Evolutionary conservation across 768 basidiomycete genomes (phyloP).

Genomic region (Pleurotus pulmonarius): DNA sequence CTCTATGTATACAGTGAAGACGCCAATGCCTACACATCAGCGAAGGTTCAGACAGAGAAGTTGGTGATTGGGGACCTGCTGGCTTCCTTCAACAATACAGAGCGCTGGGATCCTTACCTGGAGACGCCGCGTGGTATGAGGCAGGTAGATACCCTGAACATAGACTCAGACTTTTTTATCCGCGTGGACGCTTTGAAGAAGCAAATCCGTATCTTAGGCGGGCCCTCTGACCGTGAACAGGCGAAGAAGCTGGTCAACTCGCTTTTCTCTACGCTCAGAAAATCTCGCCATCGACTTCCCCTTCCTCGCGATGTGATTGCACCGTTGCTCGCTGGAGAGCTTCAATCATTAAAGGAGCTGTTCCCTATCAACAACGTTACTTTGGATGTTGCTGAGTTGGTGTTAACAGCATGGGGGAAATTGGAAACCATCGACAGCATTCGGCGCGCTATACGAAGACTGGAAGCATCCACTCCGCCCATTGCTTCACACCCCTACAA

Average conservation of each 20-base stretch:
- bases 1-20: conserved; percentile 38
- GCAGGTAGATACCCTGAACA: conserved; percentile 32
- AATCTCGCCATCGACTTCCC: background rate
- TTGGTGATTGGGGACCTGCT: conserved; percentile 34
- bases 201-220: conserved; percentile 38
- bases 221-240: conserved; percentile 20
- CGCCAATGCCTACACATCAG: conserved; percentile 26
- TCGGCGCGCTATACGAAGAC: conserved; percentile 17
- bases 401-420: conserved; percentile 40
- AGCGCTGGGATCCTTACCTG: conserved; percentile 48
- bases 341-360: background rate
- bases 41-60: conserved; percentile 32
- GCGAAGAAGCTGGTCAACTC: conserved; percentile 24
- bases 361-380: conserved; percentile 33
- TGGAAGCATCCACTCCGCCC: conserved; percentile 10
- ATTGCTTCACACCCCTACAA: background rate
- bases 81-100: conserved; percentile 24
- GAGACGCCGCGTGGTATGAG: conserved; percentile 34
- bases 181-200: conserved; percentile 34
- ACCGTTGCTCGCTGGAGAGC: conserved; percentile 32
- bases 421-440: conserved; percentile 24
- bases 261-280: background rate
- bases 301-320: conserved; percentile 20
- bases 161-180: conserved; percentile 29
- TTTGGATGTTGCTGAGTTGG: conserved; percentile 36